phyloP scores from a whole-genome alignment of 2,329 filamentous ascomycete genomes.

The Pseudogymnoascus sp. region DNA sequence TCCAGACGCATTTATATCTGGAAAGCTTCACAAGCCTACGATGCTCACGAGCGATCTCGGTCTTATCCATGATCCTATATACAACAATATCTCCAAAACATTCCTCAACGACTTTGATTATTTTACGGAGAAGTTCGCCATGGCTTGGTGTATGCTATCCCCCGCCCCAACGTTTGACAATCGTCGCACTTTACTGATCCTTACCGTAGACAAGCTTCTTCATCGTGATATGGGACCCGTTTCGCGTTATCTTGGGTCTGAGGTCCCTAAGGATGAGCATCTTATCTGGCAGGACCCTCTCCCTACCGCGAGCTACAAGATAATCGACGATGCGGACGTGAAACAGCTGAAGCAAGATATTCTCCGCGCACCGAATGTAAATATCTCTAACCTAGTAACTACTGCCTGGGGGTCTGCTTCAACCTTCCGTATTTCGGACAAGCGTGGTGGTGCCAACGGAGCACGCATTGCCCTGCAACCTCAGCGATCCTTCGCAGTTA shows the following conservation, averaged over 20 bases:
- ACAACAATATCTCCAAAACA: constrained; percentile 44
- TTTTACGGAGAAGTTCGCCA: constrained; percentile 43
- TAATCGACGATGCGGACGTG: constrained; percentile 41
- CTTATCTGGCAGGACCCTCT: constrained; percentile 49
- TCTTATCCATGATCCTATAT: constrained; percentile 45
- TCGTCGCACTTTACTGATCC: constrained; percentile 28
- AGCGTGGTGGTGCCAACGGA: constrained; percentile 52
- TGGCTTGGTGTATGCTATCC: constrained; percentile 31
- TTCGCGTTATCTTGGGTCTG: constrained; percentile 47
- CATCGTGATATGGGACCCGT: constrained; percentile 52
- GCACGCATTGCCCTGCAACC: constrained; percentile 48
- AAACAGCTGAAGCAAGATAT: constrained; percentile 44
- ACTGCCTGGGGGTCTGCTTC: constrained; percentile 42
- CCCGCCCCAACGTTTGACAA: not conserved
- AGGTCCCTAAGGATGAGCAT: constrained; percentile 43
- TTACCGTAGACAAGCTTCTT: constrained; percentile 52
- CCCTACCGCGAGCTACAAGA: constrained; percentile 36
- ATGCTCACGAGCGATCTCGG: constrained; percentile 51
- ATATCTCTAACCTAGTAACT: constrained; percentile 38
- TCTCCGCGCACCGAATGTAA: constrained; percentile 35
- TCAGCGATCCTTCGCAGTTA: constrained; percentile 47
- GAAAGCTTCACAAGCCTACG: constrained; percentile 43
- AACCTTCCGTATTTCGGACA: constrained; percentile 46
- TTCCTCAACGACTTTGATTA: constrained; percentile 38
- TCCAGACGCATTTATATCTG: constrained; percentile 44